Evolutionary conservation across 2,329 filamentous ascomycete species (phyloP), one percentile per base, ranked within the genome.

Genomic region (Fusarium humuli): DNA sequence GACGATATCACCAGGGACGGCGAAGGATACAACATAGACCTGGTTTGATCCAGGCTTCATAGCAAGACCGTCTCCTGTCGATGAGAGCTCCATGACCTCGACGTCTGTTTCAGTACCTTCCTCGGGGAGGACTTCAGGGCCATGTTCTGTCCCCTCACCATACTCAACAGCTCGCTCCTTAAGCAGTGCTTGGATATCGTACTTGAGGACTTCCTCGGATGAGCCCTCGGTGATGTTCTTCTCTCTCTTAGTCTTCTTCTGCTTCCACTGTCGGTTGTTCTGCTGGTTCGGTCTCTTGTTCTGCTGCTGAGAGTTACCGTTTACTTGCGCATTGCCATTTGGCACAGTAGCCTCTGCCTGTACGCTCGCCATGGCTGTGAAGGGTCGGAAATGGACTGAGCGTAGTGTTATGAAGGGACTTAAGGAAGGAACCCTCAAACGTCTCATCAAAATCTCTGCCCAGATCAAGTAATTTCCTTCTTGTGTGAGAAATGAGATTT

Each of bases 21-120:
- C 88, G 78, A 98, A 99, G 6, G 95, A 94, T 3, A 98, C 91
- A 53, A 96, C 91, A 77, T 94, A 98, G 79, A 98, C 84, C 64
- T 86, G 87, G 57, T 79, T 76, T 81, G 82, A 91, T 64, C 88
- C 86, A 29, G 88, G 82, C n/a, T 88, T 87, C 61, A 93, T 84
- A 6, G 92, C 96, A 59, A 99, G 86, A 5, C 94, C 96, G 73
- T 98, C 96, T 56, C 96, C 96, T 0, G 93, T 97, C 0, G 95
- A 98, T 0, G 95, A 97, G 34, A 98, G 85, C 71, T 92, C 89
- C 9, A 90, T 80, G 61, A 98, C 90, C n/a, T 91, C 89, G 42
- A 98, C 88, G 56, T 97, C 91, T 42, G 96, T 88, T 78, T 97
- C 93, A 8, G 89, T 87, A 63, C 92, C 92, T 41, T 84, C 84